Evolutionary conservation across 2,329 filamentous ascomycete species (phyloP).

Genomic region (Boeremia exigua): DNA sequence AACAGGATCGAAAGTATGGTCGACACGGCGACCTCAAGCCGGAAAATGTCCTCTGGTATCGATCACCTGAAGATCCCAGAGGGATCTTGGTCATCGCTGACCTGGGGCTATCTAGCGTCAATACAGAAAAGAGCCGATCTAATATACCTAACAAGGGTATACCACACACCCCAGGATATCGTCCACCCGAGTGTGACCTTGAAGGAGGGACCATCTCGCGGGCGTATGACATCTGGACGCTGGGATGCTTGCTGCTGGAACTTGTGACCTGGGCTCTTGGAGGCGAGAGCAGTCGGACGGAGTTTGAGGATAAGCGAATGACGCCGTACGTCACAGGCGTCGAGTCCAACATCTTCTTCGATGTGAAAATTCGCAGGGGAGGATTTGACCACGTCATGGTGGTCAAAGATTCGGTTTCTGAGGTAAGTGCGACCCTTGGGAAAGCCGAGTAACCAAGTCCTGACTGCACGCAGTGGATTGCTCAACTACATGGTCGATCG

Average conservation of each 20-base stretch:
- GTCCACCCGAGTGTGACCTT: constrained; percentile 25
- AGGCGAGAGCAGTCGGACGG: neutral
- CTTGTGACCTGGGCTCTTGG: constrained; percentile 22
- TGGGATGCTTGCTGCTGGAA: constrained; percentile 27
- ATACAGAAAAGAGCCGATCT: constrained; percentile 1
- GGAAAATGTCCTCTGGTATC: constrained; percentile 17
- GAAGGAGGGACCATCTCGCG: constrained; percentile 17
- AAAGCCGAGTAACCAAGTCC: too few relatives aligned
- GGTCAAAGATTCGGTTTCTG: constrained; percentile 16
- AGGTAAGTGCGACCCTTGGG: neutral
- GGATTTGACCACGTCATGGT: constrained; percentile 3
- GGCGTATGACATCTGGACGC: constrained; percentile 28
- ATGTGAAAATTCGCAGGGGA: constrained; percentile 3
- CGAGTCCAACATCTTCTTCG: constrained; percentile 23
- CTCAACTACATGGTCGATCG: constrained; percentile 9
- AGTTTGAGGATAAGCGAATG: constrained; percentile 1
- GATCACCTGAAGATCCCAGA: neutral
- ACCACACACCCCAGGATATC: constrained; percentile 12
- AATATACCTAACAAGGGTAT: constrained; percentile 14
- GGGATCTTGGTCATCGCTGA: constrained; percentile 7
- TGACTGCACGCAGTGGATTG: constrained; percentile 7
- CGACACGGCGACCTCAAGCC: constrained; percentile 18
- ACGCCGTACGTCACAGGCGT: constrained; percentile 7
- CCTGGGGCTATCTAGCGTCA: neutral
- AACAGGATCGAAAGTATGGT: neutral